A percentile compares a stretch with the other conserved stretches of the same genome.
Conservation (phyloP, 768 basidiomycete species). For the Lentinula sp. region DNA sequence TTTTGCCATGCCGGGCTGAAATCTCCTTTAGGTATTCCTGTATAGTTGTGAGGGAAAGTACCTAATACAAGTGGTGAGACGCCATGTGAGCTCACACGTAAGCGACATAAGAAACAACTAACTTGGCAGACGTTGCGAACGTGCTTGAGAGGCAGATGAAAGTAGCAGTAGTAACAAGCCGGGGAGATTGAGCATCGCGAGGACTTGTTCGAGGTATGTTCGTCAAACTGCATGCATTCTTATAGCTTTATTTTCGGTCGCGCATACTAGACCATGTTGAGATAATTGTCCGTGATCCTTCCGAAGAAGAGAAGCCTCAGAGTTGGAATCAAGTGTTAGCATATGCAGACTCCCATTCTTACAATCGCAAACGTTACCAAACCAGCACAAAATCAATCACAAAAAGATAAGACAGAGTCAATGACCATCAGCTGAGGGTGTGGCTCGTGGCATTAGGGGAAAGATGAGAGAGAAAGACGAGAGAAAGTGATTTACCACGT, state of each 20-base stretch:
- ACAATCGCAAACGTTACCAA: background rate
- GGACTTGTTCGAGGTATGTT: background rate
- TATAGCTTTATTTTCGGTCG: background rate
- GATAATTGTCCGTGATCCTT: background rate
- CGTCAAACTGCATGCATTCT: background rate
- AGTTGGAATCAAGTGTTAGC: background rate
- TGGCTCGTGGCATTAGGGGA: background rate
- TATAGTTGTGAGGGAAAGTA: slow-evolving; percentile 41
- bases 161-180: background rate
- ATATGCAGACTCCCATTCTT: background rate
- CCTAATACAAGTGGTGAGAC: background rate
- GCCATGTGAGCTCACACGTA: background rate
- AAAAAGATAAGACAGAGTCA: background rate
- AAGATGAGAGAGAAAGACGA: too few relatives aligned
- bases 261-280: background rate
- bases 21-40: slow-evolving; percentile 38
- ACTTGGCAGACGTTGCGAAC: background rate
- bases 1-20: slow-evolving; percentile 57
- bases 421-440: background rate
- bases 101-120: background rate
- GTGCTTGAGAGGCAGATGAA: background rate
- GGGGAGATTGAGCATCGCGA: background rate
- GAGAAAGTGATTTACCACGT: too few relatives aligned
- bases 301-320: background rate
- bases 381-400: background rate